A percentile compares a stretch with the other conserved stretches of the same genome.
phyloP scores from a whole-genome alignment of 225 moss, liverwort and hornwort genomes.

The Straminergon stramineum region DNA sequence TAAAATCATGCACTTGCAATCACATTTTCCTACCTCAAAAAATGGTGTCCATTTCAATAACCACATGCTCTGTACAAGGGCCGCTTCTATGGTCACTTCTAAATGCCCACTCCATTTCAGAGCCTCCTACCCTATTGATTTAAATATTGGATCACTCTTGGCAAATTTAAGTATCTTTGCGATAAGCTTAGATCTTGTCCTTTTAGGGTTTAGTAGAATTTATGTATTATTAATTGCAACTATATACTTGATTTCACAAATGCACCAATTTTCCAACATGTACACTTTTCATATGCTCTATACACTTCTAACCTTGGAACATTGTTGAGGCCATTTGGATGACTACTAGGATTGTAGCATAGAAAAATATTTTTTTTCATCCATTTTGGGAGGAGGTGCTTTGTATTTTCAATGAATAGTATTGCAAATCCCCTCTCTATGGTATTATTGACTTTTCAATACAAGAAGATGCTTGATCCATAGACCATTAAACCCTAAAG shows the following conservation, averaged over 20 bases:
- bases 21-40: too few species aligned
- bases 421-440: background rate
- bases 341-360: background rate
- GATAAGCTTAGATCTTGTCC: background rate
- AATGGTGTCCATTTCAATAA: too few species aligned
- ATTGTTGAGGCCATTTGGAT: background rate
- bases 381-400: accelerated
- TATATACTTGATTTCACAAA: background rate
- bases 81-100: too few species aligned
- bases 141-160: background rate
- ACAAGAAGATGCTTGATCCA: background rate
- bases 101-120: too few species aligned
- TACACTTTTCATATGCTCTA: background rate
- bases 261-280: background rate
- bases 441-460: background rate
- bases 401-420: background rate
- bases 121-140: background rate
- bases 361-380: background rate
- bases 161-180: background rate
- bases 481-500: accelerated
- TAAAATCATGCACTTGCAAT: too few species aligned
- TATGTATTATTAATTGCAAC: background rate
- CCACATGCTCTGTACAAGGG: too few species aligned
- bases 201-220: too few species aligned
- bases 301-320: background rate